Base-by-base conservation (phyloP, 2,329 filamentous ascomycete species). In the Cladosporium sp. region DNA sequence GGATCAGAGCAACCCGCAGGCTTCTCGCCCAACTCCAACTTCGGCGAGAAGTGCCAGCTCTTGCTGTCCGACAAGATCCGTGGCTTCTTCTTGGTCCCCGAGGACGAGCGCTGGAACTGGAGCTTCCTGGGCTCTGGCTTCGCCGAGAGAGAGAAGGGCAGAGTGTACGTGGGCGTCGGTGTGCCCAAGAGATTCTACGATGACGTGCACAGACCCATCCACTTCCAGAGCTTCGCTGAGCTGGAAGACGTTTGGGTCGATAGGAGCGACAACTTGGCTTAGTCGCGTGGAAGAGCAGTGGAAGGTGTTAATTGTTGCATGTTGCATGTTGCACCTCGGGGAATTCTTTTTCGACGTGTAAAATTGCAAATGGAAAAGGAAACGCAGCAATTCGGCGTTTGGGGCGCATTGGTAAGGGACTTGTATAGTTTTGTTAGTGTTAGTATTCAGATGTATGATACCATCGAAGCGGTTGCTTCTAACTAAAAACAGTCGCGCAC, bases 221-320 rank as follows among this genome's bases (percentile, higher is more conserved):
- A 99, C 81, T 99, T 99, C 86, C 90, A 94, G 78, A 97, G 93
- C 79, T 99, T 99, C 80, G 92, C 93, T 0, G 94, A 99, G 82
- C 80, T 99, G 77, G 95, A 99, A 81, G 94, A 99, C 79, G 91
- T 96, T 50, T 96, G 93, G 88, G 93, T 97, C 56, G 95, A 99
- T 78, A 85, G 93, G 73, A 88, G 88, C 69, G 94, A 99, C 81
- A 94, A 93, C 78, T 96, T 99, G 82, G 94, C 92, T 72, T 98
- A 72, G 28, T n/a, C n/a, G 40, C 16, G 35, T 29, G 40, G 35
- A 21, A 53, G 26, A 28, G 26, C 10, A 53, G 50, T 31, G 23
- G 26, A 33, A 26, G 10, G 8, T 55, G 29, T 8, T 21, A 16
- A 29, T 29, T 10, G 16, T 55, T 31, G 31, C 29, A 21, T 21